A percentile compares a stretch with the other conserved stretches of the same genome.
Conservation (phyloP, 345 rosid genomes). For the Barbarea vulgaris region DNA sequence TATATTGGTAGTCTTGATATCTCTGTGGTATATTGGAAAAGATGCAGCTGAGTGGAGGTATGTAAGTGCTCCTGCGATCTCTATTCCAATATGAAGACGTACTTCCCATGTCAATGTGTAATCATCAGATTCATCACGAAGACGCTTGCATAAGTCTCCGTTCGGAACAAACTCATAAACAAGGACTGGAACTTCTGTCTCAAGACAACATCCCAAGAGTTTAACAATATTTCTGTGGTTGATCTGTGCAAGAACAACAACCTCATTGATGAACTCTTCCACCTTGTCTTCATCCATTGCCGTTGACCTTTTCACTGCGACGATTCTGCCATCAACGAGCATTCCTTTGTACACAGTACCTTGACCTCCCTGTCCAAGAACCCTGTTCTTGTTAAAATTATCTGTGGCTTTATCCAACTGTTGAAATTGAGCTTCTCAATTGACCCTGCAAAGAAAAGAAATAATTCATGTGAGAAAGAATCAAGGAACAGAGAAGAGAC, state of each 20-base stretch:
- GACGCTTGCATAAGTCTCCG: constrained; percentile 31
- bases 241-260: constrained; percentile 34
- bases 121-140: constrained; percentile 31
- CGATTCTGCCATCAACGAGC: constrained; percentile 31
- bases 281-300: constrained; percentile 35
- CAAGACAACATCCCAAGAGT: constrained; percentile 39
- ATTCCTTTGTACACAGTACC: constrained; percentile 42
- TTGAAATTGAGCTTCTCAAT: too few relatives aligned
- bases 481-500: too few relatives aligned
- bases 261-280: constrained; percentile 44
- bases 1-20: constrained; percentile 39
- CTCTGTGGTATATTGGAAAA: constrained; percentile 37
- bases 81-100: constrained; percentile 17
- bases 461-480: too few relatives aligned
- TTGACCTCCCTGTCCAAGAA: constrained; percentile 46
- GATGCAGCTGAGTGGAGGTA: constrained; percentile 42
- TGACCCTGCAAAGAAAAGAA: too few relatives aligned
- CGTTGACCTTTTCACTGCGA: constrained; percentile 31
- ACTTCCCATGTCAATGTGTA: constrained; percentile 31
- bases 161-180: constrained; percentile 39
- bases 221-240: constrained; percentile 42
- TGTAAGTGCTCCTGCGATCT: constrained; percentile 24
- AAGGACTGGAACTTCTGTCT: constrained; percentile 37
- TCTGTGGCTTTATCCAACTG: constrained; percentile 42
- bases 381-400: constrained; percentile 28